Evolutionary conservation across 2,329 filamentous ascomycete genomes (phyloP).

Genomic region (Talaromyces sp.): DNA sequence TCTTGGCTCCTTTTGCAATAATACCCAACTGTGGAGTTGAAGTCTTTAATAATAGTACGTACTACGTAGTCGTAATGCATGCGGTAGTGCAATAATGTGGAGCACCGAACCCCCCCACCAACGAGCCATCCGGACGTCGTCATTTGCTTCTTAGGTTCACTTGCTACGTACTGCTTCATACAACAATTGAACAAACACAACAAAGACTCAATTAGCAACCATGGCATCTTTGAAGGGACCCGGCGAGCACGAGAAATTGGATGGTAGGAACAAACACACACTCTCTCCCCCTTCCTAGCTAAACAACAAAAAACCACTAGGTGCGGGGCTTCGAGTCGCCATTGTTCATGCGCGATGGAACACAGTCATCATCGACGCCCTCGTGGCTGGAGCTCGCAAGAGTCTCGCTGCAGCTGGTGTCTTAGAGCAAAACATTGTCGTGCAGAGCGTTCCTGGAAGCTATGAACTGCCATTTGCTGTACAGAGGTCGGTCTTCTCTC

Average conservation of each 20-base stretch:
- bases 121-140: background rate
- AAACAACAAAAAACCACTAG: slow-evolving; percentile 27
- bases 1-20: background rate
- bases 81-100: background rate
- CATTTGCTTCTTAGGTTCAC: background rate
- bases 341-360: slow-evolving; percentile 98
- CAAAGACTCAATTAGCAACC: slow-evolving; percentile 18
- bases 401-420: slow-evolving; percentile 76
- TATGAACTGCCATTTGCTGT: slow-evolving; percentile 93
- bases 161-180: background rate
- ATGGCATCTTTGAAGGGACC: slow-evolving; percentile 60
- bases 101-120: background rate
- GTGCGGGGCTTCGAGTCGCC: slow-evolving; percentile 75
- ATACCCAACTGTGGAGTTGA: background rate
- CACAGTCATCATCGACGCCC: slow-evolving; percentile 74
- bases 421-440: slow-evolving; percentile 77
- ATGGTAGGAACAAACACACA: slow-evolving; percentile 39
- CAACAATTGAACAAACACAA: background rate
- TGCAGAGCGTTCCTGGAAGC: slow-evolving; percentile 85
- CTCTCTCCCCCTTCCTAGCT: background rate
- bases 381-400: slow-evolving; percentile 74
- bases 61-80: background rate
- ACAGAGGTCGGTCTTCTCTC: slow-evolving; percentile 55
- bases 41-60: background rate
- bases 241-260: slow-evolving; percentile 52